Evolutionary conservation across 2,329 filamentous ascomycete species (phyloP).

Genomic region (Hymenoscyphus fructigenus): DNA sequence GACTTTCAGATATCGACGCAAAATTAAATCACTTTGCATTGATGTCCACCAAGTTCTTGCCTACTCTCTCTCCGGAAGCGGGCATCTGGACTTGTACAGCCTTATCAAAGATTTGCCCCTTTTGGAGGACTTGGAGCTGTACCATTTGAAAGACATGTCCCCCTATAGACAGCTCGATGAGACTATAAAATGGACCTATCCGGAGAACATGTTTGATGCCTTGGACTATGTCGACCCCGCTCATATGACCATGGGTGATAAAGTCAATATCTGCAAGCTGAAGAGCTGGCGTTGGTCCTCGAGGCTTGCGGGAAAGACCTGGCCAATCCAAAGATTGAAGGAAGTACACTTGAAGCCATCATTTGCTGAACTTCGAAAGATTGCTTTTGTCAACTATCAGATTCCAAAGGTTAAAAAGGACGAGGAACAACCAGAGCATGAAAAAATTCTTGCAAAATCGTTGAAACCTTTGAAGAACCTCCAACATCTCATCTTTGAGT

Average conservation of each 20-base stretch:
- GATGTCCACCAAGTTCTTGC: constrained; percentile 47
- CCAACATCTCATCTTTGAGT: constrained; percentile 68
- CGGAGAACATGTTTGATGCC: constrained; percentile 61
- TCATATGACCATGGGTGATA: constrained; percentile 27
- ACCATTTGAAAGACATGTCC: constrained; percentile 66
- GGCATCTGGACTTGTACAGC: constrained; percentile 53
- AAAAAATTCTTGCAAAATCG: constrained; percentile 43
- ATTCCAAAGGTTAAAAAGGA: constrained; percentile 45
- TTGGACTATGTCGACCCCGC: constrained; percentile 56
- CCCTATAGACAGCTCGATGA: constrained; percentile 61
- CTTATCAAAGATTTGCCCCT: constrained; percentile 65
- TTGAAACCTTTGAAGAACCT: constrained; percentile 60
- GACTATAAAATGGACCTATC: constrained; percentile 68
- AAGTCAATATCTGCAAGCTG: constrained; percentile 39
- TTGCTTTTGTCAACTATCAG: constrained; percentile 65
- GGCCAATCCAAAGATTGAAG: constrained; percentile 49
- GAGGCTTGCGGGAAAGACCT: constrained; percentile 48
- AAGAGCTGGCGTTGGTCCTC: constrained; percentile 63
- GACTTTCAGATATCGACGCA: constrained; percentile 35
- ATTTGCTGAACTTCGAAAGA: constrained; percentile 56
- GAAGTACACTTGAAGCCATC: constrained; percentile 53
- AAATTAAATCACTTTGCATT: constrained; percentile 34
- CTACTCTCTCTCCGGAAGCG: constrained; percentile 52
- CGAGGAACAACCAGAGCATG: constrained; percentile 39
- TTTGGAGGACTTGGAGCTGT: constrained; percentile 69